Base-by-base conservation (phyloP, 2,329 filamentous ascomycete genomes). In the Sporothrix curviconia region DNA sequence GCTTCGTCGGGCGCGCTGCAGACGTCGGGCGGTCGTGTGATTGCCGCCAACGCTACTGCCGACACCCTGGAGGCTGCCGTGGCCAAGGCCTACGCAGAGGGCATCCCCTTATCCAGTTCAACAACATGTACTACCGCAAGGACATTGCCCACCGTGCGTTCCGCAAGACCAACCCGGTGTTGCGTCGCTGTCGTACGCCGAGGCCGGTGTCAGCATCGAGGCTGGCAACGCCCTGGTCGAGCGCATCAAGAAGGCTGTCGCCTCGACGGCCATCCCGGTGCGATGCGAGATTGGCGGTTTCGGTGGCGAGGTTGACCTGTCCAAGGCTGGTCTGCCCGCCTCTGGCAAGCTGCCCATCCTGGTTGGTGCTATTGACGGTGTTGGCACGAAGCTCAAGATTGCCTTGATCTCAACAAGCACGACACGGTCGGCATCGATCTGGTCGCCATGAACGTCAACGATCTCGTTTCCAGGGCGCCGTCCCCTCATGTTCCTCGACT, bases 381-480 rank as follows among this genome's bases (percentile, higher is more conserved):
- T 97, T 37, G 94, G 92, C 59, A 97, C 92, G 50, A 97, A 97
- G 77, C 86, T 97, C 66, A 95, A 95, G 80, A 90, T 99, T 67
- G 94, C 94, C 0, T 92, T 96, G 70, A 83, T 85, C 89, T 95
- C 76, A 81, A 85, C 65, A 90, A 95, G 74, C 94, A 96, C 73
- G 86, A 92, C 71, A 96, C 92, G 3, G 92, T 99, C 11, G 94
- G 94, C 60, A 91, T 99, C 65, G 94, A 99, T 70, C 82, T 99
- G 36, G 94, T 99, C 4, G 94, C 94, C 64, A 97, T 97, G 92
- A 97, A 96, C 71, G 94, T 97, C 69, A 99, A 99, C 72, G 94
- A 99, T 68, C 80, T 99, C 0, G 86, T 99, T 53, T 97, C 8
- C 92, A 97, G 75, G 94, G 94, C 56, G 94, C 94, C 90, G 94